Evolutionary conservation across 495 filamentous ascomycete species (phyloP).

Genomic region (Penicillium bialowiezense): DNA sequence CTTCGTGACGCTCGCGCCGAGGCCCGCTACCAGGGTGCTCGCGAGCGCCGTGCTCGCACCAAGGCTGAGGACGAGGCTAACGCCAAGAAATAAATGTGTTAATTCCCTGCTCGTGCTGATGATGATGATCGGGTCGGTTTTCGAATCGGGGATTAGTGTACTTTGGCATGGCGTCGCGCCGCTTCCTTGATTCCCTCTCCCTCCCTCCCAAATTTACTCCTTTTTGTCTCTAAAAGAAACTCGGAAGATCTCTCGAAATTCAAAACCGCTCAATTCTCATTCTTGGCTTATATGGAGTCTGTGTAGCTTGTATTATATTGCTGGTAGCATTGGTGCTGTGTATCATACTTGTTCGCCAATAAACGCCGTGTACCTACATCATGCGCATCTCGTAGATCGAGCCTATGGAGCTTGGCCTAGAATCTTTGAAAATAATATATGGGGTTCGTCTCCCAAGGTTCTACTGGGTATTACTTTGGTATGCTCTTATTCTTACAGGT

Average conservation of each 20-base stretch:
- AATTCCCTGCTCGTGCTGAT: constrained; percentile 45
- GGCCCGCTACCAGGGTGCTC: constrained; percentile 72
- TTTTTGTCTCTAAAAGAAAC: constrained; percentile 42
- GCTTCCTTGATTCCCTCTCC: constrained; percentile 31
- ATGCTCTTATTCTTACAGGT: too few species aligned
- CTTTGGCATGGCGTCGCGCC: constrained; percentile 43
- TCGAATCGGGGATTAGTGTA: constrained; percentile 41
- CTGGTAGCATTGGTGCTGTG: background rate
- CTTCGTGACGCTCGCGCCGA: constrained; percentile 85
- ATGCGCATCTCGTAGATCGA: too few species aligned
- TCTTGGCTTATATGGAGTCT: background rate
- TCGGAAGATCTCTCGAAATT: constrained; percentile 44
- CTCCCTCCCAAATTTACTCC: constrained; percentile 20
- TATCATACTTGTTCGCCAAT: background rate
- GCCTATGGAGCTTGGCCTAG: too few species aligned
- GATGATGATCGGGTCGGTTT: constrained; percentile 50
- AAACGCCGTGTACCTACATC: too few species aligned
- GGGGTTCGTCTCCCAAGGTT: too few species aligned
- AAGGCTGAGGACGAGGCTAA: constrained; percentile 88
- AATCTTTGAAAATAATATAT: too few species aligned
- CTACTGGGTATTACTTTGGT: too few species aligned
- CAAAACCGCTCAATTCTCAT: constrained; percentile 37
- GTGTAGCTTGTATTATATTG: background rate
- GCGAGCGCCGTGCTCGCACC: constrained; percentile 90
- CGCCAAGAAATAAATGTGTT: constrained; percentile 81